Evolutionary conservation across 208 protist genomes (phyloP).

Genomic region (Crithidia brevicula): DNA sequence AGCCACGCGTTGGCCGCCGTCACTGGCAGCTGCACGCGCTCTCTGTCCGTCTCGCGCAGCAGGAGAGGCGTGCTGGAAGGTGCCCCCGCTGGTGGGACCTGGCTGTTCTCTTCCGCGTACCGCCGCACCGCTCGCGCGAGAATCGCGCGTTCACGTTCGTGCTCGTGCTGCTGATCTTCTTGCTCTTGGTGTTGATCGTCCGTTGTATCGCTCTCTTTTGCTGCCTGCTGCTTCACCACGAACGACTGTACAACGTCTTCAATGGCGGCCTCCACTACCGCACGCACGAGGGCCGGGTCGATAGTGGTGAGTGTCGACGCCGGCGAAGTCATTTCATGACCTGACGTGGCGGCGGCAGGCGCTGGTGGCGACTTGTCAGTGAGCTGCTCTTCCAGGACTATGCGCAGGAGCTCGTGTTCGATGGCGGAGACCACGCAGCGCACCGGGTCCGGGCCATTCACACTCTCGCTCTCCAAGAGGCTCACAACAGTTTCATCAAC

Average conservation of each 20-base stretch:
- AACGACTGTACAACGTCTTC: slow-evolving; percentile 12
- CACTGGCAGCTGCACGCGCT: slow-evolving; percentile 11
- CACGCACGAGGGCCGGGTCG: slow-evolving; percentile 2
- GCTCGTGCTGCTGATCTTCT: background rate
- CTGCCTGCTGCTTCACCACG: background rate
- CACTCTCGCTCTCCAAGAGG: slow-evolving; percentile 8
- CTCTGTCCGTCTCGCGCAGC: background rate
- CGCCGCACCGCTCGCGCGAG: background rate
- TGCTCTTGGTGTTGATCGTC: background rate
- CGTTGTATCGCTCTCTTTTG: background rate
- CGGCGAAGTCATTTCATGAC: background rate
- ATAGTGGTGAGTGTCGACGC: background rate
- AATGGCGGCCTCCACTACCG: slow-evolving; percentile 21
- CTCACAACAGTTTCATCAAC: slow-evolving; percentile 17
- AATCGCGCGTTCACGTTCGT: background rate
- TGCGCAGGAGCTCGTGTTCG: slow-evolving; percentile 26
- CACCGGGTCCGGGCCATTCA: slow-evolving; percentile 11
- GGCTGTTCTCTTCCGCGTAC: too few relatives aligned
- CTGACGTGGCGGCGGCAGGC: background rate
- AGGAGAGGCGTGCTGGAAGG: background rate
- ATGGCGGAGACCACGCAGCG: slow-evolving; percentile 17
- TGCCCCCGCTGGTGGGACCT: background rate
- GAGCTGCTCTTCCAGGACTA: slow-evolving; percentile 8
- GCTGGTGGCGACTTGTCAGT: background rate
- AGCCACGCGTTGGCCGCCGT: slow-evolving; percentile 20